These are phyloP conservation scores for Penicillium sp. DNA, from an alignment of 2,329 filamentous ascomycete species.

Conservation along the genomic window DNA sequence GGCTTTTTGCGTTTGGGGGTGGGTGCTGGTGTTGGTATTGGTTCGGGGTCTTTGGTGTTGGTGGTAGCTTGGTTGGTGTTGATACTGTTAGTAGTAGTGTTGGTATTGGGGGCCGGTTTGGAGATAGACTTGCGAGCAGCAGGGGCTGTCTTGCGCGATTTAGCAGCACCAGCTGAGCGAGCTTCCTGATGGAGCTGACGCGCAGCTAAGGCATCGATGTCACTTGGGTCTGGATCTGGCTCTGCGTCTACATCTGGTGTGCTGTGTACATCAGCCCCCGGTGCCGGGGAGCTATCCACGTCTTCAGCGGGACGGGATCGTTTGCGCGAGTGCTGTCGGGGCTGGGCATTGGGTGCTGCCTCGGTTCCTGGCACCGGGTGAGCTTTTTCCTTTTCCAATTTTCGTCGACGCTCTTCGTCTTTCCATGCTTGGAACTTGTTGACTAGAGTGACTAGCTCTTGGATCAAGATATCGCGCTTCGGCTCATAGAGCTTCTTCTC, in stretches of 20 bases:
- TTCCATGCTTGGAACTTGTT: slow-evolving; percentile 88
- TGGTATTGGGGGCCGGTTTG: slow-evolving; percentile 1
- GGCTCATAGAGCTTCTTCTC: slow-evolving; percentile 85
- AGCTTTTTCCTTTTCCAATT: slow-evolving; percentile 68
- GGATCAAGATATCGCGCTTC: slow-evolving; percentile 80
- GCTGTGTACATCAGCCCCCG: slow-evolving; percentile 39
- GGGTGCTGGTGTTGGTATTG: slow-evolving; percentile 3
- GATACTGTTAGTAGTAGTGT: slow-evolving; percentile 10
- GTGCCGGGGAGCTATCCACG: slow-evolving; percentile 44
- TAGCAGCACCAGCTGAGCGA: slow-evolving; percentile 52
- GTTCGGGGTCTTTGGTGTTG: background rate
- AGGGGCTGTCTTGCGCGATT: slow-evolving; percentile 30
- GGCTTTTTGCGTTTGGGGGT: slow-evolving; percentile 32
- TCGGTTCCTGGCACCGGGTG: slow-evolving; percentile 12
- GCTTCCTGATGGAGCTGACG: slow-evolving; percentile 76
- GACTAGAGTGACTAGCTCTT: slow-evolving; percentile 75
- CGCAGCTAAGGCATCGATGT: slow-evolving; percentile 69
- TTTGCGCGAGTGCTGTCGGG: slow-evolving; percentile 13
- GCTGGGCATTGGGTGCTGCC: background rate
- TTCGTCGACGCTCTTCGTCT: slow-evolving; percentile 81
- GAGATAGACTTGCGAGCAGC: slow-evolving; percentile 17
- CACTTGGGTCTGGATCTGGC: slow-evolving; percentile 59
- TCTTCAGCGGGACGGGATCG: slow-evolving; percentile 41
- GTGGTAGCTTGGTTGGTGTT: background rate
- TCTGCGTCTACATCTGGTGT: slow-evolving; percentile 2